Base-by-base conservation (phyloP, 495 filamentous ascomycete species). In the Penicillium roqueforti region DNA sequence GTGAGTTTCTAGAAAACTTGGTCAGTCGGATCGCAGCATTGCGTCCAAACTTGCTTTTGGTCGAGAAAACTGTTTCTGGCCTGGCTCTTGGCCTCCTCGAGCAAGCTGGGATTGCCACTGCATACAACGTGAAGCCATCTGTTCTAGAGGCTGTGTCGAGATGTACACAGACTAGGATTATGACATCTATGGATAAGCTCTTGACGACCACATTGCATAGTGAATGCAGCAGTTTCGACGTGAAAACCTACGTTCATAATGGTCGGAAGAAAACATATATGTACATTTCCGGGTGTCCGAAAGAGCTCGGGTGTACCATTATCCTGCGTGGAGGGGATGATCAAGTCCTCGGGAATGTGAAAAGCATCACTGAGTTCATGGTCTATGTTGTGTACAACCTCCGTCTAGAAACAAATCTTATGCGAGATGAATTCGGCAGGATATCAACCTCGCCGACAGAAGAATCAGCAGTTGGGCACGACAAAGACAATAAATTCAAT, bases 371-470 rank as follows among this genome's bases (percentile, higher is more conserved):
- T 3, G 95, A 99, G 67, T 95, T 99, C 62, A 96, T 99, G 91
- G 84, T 92, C 51, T 99, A 97, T 63, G 95, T 99, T 22, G 91
- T 97, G 14, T 97, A 99, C 69, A 99, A 96, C 59, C 78, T 97
- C 19, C 96, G 93, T 65, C 80, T 99, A 7, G 95, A 99, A 69
- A 96, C 95, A 2, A 96, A 85, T 62, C 70, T 99, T 42, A 93
- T 99, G 88, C 82, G 92, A 46, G 95, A 99, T 71, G 92, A 96
- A 59, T 96, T 90, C 66, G 88, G 95, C 22, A 79, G 92, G 51
- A 86, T 97, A 42, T 92, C 95, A 11, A 82, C 86, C 3, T 76
- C 83, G 5, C 71, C 83, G 5, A 68, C 65, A 29, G 67, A 62
- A 45, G 75, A 68, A 18, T 53, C 55, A 8, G 58, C 62, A 44